These are phyloP conservation scores for Macadamia tetraphylla DNA, from an alignment of 164 flowering plant species.

Conservation along the genomic window DNA sequence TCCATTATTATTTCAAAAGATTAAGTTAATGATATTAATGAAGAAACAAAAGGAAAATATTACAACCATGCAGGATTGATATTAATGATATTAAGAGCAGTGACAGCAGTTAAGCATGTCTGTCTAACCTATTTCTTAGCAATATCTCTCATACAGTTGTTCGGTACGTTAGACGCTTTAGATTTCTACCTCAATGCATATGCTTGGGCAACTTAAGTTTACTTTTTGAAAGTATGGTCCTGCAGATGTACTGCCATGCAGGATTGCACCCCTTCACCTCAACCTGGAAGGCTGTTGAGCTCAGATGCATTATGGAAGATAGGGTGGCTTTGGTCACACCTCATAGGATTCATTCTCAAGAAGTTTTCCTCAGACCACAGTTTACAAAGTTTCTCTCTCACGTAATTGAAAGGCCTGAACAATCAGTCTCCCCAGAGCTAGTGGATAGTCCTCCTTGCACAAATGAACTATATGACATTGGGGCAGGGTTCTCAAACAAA, in stretches of 20 bases:
- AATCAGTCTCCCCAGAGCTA: conserved; percentile 19
- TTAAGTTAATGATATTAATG: too few relatives aligned
- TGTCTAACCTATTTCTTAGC: neutral
- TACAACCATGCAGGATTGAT: too few relatives aligned
- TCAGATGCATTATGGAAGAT: conserved; percentile 27
- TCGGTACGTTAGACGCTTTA: neutral
- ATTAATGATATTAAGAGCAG: neutral
- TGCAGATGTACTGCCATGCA: conserved; percentile 45
- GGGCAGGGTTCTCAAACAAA: conserved; percentile 17
- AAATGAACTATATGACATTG: conserved; percentile 18
- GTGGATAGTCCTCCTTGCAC: conserved; percentile 11
- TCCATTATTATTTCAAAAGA: too few relatives aligned
- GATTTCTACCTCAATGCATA: neutral
- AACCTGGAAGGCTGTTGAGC: conserved; percentile 27
- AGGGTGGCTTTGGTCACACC: conserved; percentile 22
- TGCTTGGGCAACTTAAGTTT: conserved; percentile 3
- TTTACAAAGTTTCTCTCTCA: conserved; percentile 25
- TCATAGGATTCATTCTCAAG: conserved; percentile 24
- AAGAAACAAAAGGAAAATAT: too few relatives aligned
- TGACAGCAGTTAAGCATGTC: neutral
- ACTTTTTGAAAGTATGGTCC: conserved; percentile 8
- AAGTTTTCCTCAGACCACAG: conserved; percentile 33
- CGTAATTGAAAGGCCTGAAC: conserved; percentile 23
- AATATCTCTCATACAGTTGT: neutral
- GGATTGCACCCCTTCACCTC: conserved; percentile 27